Evolutionary conservation across 2,329 filamentous ascomycete species (phyloP).

Genomic region (Tympanopsis confertula): DNA sequence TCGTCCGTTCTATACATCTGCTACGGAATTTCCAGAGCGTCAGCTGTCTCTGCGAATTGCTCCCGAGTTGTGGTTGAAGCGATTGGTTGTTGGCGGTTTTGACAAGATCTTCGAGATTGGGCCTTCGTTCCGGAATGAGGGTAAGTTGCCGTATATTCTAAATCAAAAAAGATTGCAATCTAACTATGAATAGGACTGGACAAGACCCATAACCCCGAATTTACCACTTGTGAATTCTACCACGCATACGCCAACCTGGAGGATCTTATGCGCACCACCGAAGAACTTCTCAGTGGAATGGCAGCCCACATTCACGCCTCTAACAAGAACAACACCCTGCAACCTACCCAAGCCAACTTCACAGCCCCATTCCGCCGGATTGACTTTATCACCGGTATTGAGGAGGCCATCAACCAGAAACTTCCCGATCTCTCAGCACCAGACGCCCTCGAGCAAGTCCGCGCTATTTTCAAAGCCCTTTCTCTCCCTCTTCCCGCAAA

Average conservation of each 20-base stretch:
- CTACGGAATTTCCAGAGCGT: slow-evolving; percentile 64
- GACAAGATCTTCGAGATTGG: slow-evolving; percentile 89
- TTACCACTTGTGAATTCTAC: slow-evolving; percentile 96
- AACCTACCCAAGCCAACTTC: slow-evolving; percentile 31
- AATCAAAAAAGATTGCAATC: not conserved
- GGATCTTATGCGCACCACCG: slow-evolving; percentile 65
- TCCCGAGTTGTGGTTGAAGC: slow-evolving; percentile 89
- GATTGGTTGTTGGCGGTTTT: slow-evolving; percentile 78
- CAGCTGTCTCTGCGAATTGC: slow-evolving; percentile 74
- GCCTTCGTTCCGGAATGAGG: slow-evolving; percentile 85
- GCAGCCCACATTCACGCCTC: slow-evolving; percentile 32
- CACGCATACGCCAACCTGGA: slow-evolving; percentile 69
- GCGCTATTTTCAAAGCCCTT: slow-evolving; percentile 32
- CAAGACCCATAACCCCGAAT: slow-evolving; percentile 89
- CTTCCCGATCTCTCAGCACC: slow-evolving; percentile 50
- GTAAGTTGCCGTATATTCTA: slow-evolving; percentile 18
- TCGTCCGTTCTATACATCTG: slow-evolving; percentile 70
- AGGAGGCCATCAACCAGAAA: slow-evolving; percentile 50
- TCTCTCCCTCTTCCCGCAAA: not conserved
- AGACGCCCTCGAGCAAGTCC: slow-evolving; percentile 46
- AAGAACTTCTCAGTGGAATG: slow-evolving; percentile 54
- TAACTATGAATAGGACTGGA: slow-evolving; percentile 38
- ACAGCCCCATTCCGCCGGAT: slow-evolving; percentile 37
- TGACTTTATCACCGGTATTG: slow-evolving; percentile 73
- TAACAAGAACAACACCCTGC: slow-evolving; percentile 30